Evolutionary conservation across 179 eudicot species (phyloP).

Genomic region (Silene vulgaris): DNA sequence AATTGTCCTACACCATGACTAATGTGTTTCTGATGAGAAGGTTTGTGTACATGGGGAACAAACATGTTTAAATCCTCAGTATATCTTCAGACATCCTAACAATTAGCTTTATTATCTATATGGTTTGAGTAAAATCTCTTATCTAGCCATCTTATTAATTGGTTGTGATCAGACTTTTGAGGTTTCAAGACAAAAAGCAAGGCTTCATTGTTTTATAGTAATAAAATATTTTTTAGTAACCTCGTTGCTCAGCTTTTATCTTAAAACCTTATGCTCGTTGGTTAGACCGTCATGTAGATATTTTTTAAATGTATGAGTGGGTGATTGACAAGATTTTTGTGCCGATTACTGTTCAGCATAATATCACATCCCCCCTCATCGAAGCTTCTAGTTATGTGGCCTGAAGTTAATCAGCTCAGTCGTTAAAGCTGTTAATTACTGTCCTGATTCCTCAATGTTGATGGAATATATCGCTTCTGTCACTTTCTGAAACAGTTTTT

Average conservation of each 20-base stretch:
- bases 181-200: not conserved
- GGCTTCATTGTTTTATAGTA: not conserved
- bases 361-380: not conserved
- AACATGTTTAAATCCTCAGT: not conserved
- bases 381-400: not conserved
- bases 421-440: not conserved
- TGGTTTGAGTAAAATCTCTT: not conserved
- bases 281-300: not conserved
- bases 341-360: not conserved
- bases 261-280: not conserved
- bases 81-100: not conserved
- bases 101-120: not conserved
- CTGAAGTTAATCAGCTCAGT: not conserved
- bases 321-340: not conserved
- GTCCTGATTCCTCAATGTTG: constrained; percentile 5
- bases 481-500: not conserved
- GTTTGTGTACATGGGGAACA: not conserved
- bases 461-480: constrained; percentile 16
- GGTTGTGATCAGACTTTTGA: not conserved
- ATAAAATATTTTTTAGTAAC: not conserved
- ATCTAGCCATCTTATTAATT: not conserved
- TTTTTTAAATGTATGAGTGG: not conserved
- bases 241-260: not conserved
- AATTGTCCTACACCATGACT: not conserved
- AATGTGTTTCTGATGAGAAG: not conserved